A percentile compares a stretch with the other conserved stretches of the same genome.
Evolutionary conservation across 1,284 basidiomycete genomes (phyloP).

Genomic region (Puccinia polysora): DNA sequence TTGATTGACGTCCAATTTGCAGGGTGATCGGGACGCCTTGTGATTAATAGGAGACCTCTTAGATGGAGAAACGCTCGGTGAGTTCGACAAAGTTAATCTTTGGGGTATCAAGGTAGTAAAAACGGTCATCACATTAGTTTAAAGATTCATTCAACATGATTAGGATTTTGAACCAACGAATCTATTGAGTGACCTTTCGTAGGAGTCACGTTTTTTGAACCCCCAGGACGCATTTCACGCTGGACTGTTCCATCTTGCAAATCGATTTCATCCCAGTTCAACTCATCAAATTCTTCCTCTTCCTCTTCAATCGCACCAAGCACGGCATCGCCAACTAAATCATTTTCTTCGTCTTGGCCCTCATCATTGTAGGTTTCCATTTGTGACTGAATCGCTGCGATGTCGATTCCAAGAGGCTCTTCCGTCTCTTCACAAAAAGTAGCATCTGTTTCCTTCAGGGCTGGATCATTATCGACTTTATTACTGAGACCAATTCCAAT

Average conservation of each 20-base stretch:
- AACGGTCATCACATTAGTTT: too few species aligned
- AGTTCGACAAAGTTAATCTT: neutral
- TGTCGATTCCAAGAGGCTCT: slow-evolving; percentile 44
- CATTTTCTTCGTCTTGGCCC: slow-evolving; percentile 52
- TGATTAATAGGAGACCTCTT: neutral
- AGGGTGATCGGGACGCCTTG: slow-evolving; percentile 6
- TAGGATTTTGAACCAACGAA: slow-evolving; percentile 6
- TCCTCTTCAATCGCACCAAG: slow-evolving; percentile 48
- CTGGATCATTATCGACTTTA: neutral
- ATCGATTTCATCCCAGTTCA: slow-evolving; percentile 45
- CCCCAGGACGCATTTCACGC: slow-evolving; percentile 44
- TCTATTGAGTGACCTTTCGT: slow-evolving; percentile 2
- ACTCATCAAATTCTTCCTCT: slow-evolving; percentile 49
- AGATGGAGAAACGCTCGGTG: slow-evolving; percentile 13
- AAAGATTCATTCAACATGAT: too few species aligned
- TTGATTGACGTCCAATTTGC: neutral
- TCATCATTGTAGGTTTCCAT: slow-evolving; percentile 49
- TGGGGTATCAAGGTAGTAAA: neutral
- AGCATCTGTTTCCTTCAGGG: neutral
- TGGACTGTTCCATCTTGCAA: slow-evolving; percentile 43
- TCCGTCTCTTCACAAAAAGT: slow-evolving; percentile 19
- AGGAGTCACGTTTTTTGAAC: slow-evolving; percentile 13
- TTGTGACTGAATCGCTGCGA: slow-evolving; percentile 40
- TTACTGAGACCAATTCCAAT: slow-evolving; percentile 16
- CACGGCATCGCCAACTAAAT: slow-evolving; percentile 49